Percentiles rank a stretch among this genome's conserved stretches.
Conservation (phyloP, 2,329 filamentous ascomycete genomes). For the Talaromyces rugulosus region DNA sequence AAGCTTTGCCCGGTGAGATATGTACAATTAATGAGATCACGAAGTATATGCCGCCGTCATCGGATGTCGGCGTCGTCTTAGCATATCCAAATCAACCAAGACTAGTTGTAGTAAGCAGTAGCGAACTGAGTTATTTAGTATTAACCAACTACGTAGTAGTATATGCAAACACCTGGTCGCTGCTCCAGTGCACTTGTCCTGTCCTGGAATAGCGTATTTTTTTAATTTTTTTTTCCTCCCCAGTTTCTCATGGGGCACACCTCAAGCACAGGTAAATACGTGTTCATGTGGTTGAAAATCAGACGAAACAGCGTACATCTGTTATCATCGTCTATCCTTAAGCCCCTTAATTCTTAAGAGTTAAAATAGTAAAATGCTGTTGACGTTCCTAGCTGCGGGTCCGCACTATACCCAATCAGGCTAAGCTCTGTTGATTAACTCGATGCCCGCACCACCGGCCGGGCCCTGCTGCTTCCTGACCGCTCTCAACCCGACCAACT, state of each 20-base stretch:
- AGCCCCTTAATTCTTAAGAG: no score
- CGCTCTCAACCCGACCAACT: conserved; percentile 16
- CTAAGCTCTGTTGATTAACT: conserved; percentile 18
- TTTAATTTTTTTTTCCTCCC: not conserved
- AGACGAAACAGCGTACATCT: not conserved
- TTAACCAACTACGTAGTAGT: not conserved
- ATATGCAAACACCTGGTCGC: not conserved
- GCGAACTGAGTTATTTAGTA: not conserved
- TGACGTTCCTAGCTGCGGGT: not conserved
- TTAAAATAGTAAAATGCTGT: not conserved
- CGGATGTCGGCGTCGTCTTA: not conserved
- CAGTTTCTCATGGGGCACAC: not conserved
- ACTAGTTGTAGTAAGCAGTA: not conserved
- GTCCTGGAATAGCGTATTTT: not conserved
- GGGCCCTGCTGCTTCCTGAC: conserved; percentile 27
- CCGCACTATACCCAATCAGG: conserved; percentile 19
- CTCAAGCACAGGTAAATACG: not conserved
- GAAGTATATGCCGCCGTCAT: not conserved
- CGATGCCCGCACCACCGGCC: conserved; percentile 25
- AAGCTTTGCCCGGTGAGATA: conserved; percentile 12
- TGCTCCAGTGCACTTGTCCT: not conserved
- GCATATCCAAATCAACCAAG: not conserved
- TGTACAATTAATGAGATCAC: not conserved
- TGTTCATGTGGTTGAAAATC: not conserved
- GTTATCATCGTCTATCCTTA: not conserved